Percentiles rank a stretch among this genome's conserved stretches.
Evolutionary conservation across 805 yeast species (phyloP).

Genomic region (Wickerhamomyces ciferrii): DNA sequence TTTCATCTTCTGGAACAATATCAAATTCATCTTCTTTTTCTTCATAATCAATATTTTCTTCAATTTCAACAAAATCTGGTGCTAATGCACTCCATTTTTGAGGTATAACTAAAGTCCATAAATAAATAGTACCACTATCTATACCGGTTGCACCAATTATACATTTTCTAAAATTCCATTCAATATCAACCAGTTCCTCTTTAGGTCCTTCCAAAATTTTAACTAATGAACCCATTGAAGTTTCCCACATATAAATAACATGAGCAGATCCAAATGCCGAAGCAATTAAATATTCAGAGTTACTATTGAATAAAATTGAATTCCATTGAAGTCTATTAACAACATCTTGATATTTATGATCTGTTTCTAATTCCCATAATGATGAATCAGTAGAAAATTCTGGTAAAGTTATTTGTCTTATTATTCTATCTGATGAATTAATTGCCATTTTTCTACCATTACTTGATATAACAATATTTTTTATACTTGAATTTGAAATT

Average conservation of each 20-base stretch:
- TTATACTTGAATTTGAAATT: slow-evolving; percentile 66
- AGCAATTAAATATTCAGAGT: slow-evolving; percentile 81
- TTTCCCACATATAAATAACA: slow-evolving; percentile 91
- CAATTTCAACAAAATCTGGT: slow-evolving; percentile 93
- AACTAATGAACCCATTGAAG: slow-evolving; percentile 78
- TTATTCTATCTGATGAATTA: slow-evolving; percentile 73
- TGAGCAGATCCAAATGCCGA: slow-evolving; percentile 86
- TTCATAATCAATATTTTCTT: slow-evolving; percentile 82
- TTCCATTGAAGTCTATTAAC: slow-evolving; percentile 90
- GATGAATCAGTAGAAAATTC: slow-evolving; percentile 19
- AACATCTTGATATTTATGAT: slow-evolving; percentile 84
- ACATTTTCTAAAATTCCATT: slow-evolving; percentile 78
- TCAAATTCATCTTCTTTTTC: slow-evolving; percentile 94
- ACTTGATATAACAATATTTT: slow-evolving; percentile 54
- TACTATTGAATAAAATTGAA: slow-evolving; percentile 65
- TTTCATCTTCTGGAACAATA: slow-evolving; percentile 60
- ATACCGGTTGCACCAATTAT: slow-evolving; percentile 77
- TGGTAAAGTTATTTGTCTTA: slow-evolving; percentile 54
- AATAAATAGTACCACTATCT: slow-evolving; percentile 75
- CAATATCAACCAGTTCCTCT: slow-evolving; percentile 81
- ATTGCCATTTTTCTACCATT: slow-evolving; percentile 60
- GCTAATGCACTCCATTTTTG: slow-evolving; percentile 97
- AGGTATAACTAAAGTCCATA: slow-evolving; percentile 79
- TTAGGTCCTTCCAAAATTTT: slow-evolving; percentile 88
- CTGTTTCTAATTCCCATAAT: slow-evolving; percentile 52